Percentiles rank a stretch among this genome's conserved stretches.
phyloP scores from a whole-genome alignment of 768 basidiomycete species.

The Suillus brevipes region DNA sequence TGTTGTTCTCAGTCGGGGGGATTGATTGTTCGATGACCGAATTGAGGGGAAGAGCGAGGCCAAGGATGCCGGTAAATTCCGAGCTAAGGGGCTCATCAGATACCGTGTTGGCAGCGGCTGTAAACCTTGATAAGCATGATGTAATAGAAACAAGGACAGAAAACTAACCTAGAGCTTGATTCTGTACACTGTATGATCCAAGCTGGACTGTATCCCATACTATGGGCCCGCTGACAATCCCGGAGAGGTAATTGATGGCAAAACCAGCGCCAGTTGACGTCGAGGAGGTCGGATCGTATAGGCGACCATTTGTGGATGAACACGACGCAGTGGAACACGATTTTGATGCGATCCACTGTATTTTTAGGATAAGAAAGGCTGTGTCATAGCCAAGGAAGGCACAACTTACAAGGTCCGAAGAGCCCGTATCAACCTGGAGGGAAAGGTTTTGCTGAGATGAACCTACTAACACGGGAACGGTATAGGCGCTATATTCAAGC shows the following conservation, averaged over 20 bases:
- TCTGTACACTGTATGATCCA: constrained; percentile 61
- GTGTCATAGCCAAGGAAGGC: neutral
- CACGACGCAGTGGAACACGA: constrained; percentile 61
- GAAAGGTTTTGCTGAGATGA: constrained; percentile 48
- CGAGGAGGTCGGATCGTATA: constrained; percentile 58
- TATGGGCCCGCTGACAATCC: constrained; percentile 59
- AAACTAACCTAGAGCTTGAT: constrained; percentile 66
- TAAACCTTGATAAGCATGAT: constrained; percentile 2
- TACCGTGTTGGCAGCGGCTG: constrained; percentile 62
- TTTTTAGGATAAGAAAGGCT: constrained; percentile 1
- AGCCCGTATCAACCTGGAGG: constrained; percentile 79
- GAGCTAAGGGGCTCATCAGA: constrained; percentile 55
- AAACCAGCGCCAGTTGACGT: constrained; percentile 45
- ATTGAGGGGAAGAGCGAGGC: constrained; percentile 72
- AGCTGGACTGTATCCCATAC: constrained; percentile 67
- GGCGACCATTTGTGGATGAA: constrained; percentile 40
- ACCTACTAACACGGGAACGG: constrained; percentile 60
- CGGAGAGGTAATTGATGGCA: constrained; percentile 58
- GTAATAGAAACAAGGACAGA: neutral
- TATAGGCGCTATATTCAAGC: constrained; percentile 54
- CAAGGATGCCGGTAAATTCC: constrained; percentile 66
- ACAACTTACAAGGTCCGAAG: constrained; percentile 68
- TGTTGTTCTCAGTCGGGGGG: constrained; percentile 47
- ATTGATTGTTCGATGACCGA: constrained; percentile 60
- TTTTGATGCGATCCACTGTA: constrained; percentile 73